Evolutionary conservation across 2,329 filamentous ascomycete species (phyloP), one percentile per base, ranked within the genome.

Genomic region (Ophiostoma quercus): DNA sequence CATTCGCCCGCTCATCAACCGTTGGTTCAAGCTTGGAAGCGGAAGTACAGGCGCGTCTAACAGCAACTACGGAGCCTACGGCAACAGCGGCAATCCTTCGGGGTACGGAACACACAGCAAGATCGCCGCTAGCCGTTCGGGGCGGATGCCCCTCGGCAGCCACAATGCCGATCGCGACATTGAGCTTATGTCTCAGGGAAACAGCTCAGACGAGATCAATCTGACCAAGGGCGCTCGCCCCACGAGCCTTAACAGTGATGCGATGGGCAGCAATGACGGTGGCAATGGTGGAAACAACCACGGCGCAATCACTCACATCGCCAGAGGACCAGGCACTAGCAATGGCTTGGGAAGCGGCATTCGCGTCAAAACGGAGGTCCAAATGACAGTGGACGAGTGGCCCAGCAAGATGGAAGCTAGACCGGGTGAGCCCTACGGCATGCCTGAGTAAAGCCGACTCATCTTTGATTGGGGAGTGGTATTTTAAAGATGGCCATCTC

Each of bases 111-210:
- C 67, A 57, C 68, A 71, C 68, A 71, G 71, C 69, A 72, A 71
- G 68, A 71, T 71, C n/a, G 63, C 43, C 8, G 69, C 67, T 37
- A 68, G 39, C 51, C 69, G 69, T 25, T 41, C 32, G 12, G 69
- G 69, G 1, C 71, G 70, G 29, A 72, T 72, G 63, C 67, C 60
- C 11, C 69, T 71, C 11, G 67, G 67, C 47, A 69, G 69, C 68
- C 68, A 67, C 68, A 72, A 65, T 37, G 68, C 62, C 41, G 69
- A 72, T 16, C 60, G 47, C 32, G 71, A 71, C 32, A 62, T 72
- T 5, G 71, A 72, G 69, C 47, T 72, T n/a, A 72, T 72, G 69
- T 68, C 68, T n/a, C 71, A 71, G 39, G 68, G 69, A 47, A 72
- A 71, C 68, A 66, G 71, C 68, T 68, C 67, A 3, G 71, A 72